Evolutionary conservation across 345 rosid species (phyloP), one percentile per base, ranked within the genome.

Genomic region (Excoecaria cochinchinensis): DNA sequence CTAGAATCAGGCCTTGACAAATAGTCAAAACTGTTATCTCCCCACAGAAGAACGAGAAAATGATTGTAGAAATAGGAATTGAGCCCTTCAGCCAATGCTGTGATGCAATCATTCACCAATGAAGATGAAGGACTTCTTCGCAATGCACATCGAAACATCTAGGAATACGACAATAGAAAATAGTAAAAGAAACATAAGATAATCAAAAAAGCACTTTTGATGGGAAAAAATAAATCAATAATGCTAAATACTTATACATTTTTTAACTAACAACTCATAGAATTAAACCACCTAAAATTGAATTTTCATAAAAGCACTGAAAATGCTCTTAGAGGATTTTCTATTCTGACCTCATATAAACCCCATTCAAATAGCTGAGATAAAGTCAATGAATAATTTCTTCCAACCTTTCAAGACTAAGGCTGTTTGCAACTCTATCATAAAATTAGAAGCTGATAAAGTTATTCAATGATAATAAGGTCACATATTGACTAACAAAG

Each of bases 41-140:
- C 93, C 99, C 98, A 95, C n/a, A 95, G 88, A 89, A 89, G 89
- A 74, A 75, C 78, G 67, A 93, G 92, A 82, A 95, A 95, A 82
- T 85, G 85, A 73, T 85, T 87, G 81, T 90, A 93, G 80, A 86
- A 83, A 75, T 79, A 84, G 31, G 91, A 82, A 79, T 65, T 79
- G 69, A 95, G 86, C 79, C 98, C 98, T 83, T 91, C 98, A 79
- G 98, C 88, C 90, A 95, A 81, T 78, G 97, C 89, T 71, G 90
- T 83, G 79, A 95, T 84, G 84, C 96, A 92, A 84, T 92, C 99
- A 84, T 83, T 87, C 65, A 90, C 90, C 90, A 95, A 85, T 40
- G 86, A 91, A 79, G 92, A 92, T 73, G 96, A 90, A 61, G 97
- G 98, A 63, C 85, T 82, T 74, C 84, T 85, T 69, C 86, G 86